Evolutionary conservation across 257 asterid species (phyloP).

Genomic region (Handroanthus guayacan): DNA sequence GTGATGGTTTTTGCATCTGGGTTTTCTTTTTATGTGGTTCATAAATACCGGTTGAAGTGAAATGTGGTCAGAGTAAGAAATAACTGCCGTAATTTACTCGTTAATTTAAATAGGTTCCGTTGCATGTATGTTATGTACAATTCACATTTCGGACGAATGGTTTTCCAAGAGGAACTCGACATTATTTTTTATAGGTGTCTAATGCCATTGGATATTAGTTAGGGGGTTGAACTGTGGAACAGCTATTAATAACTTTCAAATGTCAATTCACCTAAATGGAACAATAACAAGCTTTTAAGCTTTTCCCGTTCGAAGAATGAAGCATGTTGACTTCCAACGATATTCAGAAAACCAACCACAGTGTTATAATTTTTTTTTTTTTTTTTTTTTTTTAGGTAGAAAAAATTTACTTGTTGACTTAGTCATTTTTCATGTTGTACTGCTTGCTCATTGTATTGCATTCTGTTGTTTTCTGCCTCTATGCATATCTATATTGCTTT

Average conservation of each 20-base stretch:
- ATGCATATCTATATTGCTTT: neutral
- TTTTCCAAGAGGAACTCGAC: too few species aligned
- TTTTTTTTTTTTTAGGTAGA: neutral
- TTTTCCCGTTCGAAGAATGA: neutral
- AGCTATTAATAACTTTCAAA: neutral
- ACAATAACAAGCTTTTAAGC: neutral
- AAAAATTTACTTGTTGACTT: neutral
- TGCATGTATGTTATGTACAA: too few species aligned
- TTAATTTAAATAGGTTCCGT: too few species aligned
- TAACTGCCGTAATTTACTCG: too few species aligned
- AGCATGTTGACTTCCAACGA: neutral
- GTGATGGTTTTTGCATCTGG: neutral
- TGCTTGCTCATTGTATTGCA: neutral
- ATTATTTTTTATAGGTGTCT: too few species aligned
- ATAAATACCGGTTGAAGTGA: too few species aligned
- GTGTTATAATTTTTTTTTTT: too few species aligned
- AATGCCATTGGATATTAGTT: neutral
- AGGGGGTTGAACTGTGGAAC: neutral
- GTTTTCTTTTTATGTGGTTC: too few species aligned
- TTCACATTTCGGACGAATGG: too few species aligned
- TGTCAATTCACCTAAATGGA: neutral
- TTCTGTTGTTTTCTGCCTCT: neutral
- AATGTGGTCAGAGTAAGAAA: too few species aligned
- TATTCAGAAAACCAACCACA: slow-evolving; percentile 6
- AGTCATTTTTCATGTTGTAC: neutral